phyloP scores from a whole-genome alignment of 2,329 filamentous ascomycete species.

The Pestalotiopsis sp. region DNA sequence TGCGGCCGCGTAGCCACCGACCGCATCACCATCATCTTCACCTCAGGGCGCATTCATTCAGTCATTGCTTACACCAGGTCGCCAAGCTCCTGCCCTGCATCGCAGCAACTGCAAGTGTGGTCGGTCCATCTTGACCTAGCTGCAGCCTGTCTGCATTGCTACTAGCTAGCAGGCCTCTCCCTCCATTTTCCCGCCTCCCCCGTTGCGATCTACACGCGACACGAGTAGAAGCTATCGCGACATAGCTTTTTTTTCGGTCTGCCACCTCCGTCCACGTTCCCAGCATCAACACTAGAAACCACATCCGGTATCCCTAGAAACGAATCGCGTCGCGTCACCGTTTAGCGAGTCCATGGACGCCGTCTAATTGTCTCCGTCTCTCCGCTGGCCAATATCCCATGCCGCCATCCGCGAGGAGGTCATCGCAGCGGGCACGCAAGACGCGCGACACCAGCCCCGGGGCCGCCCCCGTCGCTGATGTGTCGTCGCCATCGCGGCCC shows the following conservation, averaged over 20 bases:
- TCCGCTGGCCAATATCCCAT: constrained; percentile 26
- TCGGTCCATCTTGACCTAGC: not conserved
- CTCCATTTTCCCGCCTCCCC: not conserved
- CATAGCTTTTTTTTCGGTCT: not conserved
- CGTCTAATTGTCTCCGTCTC: not conserved
- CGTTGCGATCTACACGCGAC: not conserved
- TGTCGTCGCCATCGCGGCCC: constrained; percentile 64
- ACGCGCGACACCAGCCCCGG: constrained; percentile 31
- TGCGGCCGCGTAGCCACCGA: not conserved
- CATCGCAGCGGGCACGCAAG: constrained; percentile 37
- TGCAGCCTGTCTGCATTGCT: too few relatives aligned
- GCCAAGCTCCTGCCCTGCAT: not conserved
- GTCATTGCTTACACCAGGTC: not conserved
- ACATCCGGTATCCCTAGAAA: not conserved
- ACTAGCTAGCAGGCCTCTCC: not conserved
- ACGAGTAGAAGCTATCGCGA: not conserved
- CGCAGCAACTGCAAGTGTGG: not conserved
- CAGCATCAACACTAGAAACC: not conserved
- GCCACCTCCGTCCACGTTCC: not conserved
- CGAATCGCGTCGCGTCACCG: not conserved
- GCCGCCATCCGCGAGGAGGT: constrained; percentile 41
- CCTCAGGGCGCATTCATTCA: not conserved
- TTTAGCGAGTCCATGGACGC: constrained; percentile 6
- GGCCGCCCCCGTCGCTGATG: constrained; percentile 37
- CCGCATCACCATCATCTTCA: not conserved